Percentiles rank a stretch among this genome's conserved stretches.
Conservation (phyloP, 1,284 basidiomycete species). For the Sanghuangporus sanghuang region DNA sequence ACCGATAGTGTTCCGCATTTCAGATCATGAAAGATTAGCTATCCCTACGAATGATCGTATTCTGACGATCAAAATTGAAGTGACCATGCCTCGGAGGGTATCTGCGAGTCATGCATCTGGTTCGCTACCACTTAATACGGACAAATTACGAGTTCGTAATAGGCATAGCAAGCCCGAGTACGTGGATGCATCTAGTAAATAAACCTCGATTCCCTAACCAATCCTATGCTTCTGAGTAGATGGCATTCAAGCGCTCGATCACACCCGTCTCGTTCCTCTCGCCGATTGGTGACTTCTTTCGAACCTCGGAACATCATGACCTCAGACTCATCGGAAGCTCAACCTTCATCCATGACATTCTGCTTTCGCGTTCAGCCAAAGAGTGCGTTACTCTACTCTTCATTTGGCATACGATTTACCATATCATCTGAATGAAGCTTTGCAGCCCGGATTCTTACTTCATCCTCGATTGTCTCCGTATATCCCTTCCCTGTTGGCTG, state of each 20-base stretch:
- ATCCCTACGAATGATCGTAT: not conserved
- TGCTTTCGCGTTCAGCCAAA: slow-evolving; percentile 1
- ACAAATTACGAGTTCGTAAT: not conserved
- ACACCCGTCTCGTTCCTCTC: not conserved
- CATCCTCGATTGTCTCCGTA: not conserved
- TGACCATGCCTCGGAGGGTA: not conserved
- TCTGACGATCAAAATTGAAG: slow-evolving; percentile 12
- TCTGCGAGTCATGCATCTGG: not conserved
- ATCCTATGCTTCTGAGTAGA: not conserved
- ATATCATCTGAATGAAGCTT: not conserved
- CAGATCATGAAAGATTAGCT: not conserved
- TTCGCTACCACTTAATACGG: not conserved
- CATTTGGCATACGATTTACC: not conserved
- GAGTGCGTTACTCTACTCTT: not conserved
- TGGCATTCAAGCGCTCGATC: not conserved
- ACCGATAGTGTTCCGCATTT: not conserved
- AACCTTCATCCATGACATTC: not conserved
- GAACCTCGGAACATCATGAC: not conserved
- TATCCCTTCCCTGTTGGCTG: not conserved
- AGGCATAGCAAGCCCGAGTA: not conserved
- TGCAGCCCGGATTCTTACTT: not conserved
- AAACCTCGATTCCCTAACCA: not conserved
- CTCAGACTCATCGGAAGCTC: not conserved
- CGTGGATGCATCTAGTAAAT: not conserved
- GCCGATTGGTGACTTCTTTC: not conserved